Evolutionary conservation across 106 monocot genomes (phyloP), one percentile per base, ranked within the genome.

Genomic region (Chionographis japonica): DNA sequence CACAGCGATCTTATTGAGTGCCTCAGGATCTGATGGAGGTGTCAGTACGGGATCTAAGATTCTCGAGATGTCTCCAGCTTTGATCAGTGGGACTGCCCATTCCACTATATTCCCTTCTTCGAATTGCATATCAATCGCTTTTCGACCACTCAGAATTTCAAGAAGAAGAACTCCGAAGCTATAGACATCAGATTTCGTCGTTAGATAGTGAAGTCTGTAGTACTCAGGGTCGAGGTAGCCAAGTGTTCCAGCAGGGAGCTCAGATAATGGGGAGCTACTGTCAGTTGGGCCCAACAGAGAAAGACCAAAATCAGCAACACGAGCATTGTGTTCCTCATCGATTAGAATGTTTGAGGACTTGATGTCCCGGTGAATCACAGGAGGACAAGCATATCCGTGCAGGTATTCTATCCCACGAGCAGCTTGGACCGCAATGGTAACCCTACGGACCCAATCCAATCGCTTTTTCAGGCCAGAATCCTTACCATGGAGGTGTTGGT

Each of bases 161-260:
- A 99, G 49, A 2, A 99, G 85, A 10, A 99, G 87, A 19, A 99
- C 98, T 4, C 98, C 98, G 12, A 99, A 99, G 77, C 98, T 99
- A 50, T 99, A 99, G 4, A 99, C 93, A 58, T 99, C 98, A 3
- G 98, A 99, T 40, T 99, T 99, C 7, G 98, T 99, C 0, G 98
- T 99, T 56, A 99, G 79, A 49, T 99, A 99, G 64, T 99, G 98
- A 37, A 99, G 90, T 50, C 93, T 72, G 71, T 99, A 99, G 66
- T 99, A 99, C 58, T 99, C 98, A 6, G 98, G 98, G 52, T 99
- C 98, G 2, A 99, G 81, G 76, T 99, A 99, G 35, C 98, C 98
- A 1, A 99, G 85, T 0, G 98, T 99, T 37, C 98, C 98, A 5
- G 98, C 98, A 40, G 98, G 98, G 4, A 90, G 90, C 59, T 99